Conservation (phyloP, 179 eudicot species). For the Gypsophila paniculata region DNA sequence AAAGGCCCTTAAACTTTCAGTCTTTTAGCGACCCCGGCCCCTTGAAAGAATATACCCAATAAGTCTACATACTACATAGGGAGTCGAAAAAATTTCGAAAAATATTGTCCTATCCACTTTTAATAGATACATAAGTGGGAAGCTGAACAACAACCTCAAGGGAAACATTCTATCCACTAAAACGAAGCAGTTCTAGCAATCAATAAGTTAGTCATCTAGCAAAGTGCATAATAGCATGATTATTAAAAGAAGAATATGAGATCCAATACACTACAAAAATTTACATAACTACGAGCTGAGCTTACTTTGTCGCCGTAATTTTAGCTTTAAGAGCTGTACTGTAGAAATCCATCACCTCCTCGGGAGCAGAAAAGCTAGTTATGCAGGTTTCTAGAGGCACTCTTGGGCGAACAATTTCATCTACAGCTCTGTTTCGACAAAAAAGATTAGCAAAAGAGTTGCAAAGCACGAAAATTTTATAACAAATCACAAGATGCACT, state of each 20-base stretch:
- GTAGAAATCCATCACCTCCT: conserved; percentile 88
- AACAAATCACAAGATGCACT: conserved; percentile 32
- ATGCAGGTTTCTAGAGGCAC: conserved; percentile 78
- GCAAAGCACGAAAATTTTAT: conserved; percentile 4
- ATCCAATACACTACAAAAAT: background rate
- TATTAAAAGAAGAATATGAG: background rate
- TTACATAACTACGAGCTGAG: conserved; percentile 13
- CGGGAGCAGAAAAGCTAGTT: conserved; percentile 71
- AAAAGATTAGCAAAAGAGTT: conserved; percentile 17
- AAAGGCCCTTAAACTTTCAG: background rate
- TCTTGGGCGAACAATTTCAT: conserved; percentile 90
- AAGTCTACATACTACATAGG: background rate
- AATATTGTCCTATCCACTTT: background rate
- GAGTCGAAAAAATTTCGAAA: background rate
- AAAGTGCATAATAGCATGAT: conserved; percentile 1
- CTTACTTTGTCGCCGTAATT: conserved; percentile 90
- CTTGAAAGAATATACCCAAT: background rate
- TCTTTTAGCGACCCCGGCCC: background rate
- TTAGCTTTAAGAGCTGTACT: conserved; percentile 76
- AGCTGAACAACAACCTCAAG: background rate
- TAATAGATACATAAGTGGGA: background rate
- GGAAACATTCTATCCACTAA: background rate
- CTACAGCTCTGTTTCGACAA: conserved; percentile 44
- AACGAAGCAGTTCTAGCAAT: background rate
- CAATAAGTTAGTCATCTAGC: background rate